Conservation (phyloP, 2,329 filamentous ascomycete genomes). For the Cryphonectria nitschkei region DNA sequence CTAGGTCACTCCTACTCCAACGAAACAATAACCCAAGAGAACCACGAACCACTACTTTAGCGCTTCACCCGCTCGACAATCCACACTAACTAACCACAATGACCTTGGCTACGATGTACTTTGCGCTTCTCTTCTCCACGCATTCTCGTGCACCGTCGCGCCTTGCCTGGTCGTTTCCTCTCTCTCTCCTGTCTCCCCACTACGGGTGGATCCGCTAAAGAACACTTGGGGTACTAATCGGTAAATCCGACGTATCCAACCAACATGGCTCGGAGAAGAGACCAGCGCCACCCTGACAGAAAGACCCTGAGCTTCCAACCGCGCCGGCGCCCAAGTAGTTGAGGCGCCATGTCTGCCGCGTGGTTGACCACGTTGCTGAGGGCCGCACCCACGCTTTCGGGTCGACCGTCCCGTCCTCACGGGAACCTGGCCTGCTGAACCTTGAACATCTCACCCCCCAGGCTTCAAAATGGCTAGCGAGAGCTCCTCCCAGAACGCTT, state of each 20-base stretch:
- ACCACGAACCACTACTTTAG: not conserved
- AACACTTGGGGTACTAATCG: not conserved
- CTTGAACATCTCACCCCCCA: not conserved
- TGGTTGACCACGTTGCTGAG: not conserved
- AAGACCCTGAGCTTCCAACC: not conserved
- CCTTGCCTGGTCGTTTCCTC: not conserved
- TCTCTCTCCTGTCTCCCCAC: not conserved
- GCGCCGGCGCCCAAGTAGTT: not conserved
- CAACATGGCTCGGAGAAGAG: not conserved
- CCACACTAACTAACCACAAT: not conserved
- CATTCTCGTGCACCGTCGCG: too few relatives aligned
- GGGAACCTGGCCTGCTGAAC: not conserved
- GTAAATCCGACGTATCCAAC: not conserved
- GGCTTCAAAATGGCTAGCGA: not conserved
- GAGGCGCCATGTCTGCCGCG: not conserved
- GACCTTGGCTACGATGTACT: not conserved
- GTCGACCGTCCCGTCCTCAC: not conserved
- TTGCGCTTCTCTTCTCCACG: not conserved
- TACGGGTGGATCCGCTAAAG: not conserved
- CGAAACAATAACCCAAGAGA: not conserved
- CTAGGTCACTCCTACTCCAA: not conserved
- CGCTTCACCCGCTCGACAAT: not conserved
- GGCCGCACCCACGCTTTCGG: not conserved
- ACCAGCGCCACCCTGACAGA: not conserved
- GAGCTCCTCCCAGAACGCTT: not conserved